phyloP scores from a whole-genome alignment of 2,329 filamentous ascomycete species.

The Aureobasidium sp. region DNA sequence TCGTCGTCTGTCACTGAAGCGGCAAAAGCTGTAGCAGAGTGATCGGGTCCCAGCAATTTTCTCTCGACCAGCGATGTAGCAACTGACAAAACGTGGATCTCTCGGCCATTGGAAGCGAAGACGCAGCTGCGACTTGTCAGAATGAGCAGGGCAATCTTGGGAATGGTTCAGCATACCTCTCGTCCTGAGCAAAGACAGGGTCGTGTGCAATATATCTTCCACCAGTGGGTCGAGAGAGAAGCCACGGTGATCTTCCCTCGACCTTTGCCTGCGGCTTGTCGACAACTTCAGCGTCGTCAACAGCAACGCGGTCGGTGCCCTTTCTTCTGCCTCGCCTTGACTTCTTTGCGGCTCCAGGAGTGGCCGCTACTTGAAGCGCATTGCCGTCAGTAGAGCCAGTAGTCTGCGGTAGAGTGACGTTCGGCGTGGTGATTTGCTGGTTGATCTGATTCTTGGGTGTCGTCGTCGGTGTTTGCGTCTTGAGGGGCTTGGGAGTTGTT shows the following conservation, averaged over 20 bases:
- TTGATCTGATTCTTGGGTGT: slow-evolving; percentile 4
- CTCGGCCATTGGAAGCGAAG: slow-evolving; percentile 66
- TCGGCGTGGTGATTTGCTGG: background rate
- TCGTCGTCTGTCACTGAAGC: slow-evolving; percentile 46
- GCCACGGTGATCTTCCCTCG: slow-evolving; percentile 33
- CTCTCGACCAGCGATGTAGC: slow-evolving; percentile 73
- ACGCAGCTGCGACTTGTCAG: slow-evolving; percentile 51
- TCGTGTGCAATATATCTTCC: slow-evolving; percentile 51
- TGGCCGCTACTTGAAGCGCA: slow-evolving; percentile 8
- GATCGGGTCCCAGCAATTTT: slow-evolving; percentile 53
- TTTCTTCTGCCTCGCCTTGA: slow-evolving; percentile 12
- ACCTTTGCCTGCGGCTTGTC: slow-evolving; percentile 1
- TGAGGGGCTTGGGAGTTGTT: slow-evolving; percentile 6
- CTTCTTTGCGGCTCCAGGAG: background rate
- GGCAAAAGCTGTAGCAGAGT: slow-evolving; percentile 45
- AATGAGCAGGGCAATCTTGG: slow-evolving; percentile 13
- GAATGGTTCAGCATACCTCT: slow-evolving; percentile 42
- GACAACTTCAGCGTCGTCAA: slow-evolving; percentile 3
- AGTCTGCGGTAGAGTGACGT: background rate
- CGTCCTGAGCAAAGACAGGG: slow-evolving; percentile 52
- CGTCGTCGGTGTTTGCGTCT: slow-evolving; percentile 10
- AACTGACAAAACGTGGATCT: slow-evolving; percentile 74
- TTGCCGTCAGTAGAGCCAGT: background rate
- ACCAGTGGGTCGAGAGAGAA: slow-evolving; percentile 43
- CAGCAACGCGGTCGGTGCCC: slow-evolving; percentile 5